Evolutionary conservation across 176 grass and related monocot genomes (phyloP), one percentile per base, ranked within the genome.

Genomic region (sorghum (Sorghum bicolor)): DNA sequence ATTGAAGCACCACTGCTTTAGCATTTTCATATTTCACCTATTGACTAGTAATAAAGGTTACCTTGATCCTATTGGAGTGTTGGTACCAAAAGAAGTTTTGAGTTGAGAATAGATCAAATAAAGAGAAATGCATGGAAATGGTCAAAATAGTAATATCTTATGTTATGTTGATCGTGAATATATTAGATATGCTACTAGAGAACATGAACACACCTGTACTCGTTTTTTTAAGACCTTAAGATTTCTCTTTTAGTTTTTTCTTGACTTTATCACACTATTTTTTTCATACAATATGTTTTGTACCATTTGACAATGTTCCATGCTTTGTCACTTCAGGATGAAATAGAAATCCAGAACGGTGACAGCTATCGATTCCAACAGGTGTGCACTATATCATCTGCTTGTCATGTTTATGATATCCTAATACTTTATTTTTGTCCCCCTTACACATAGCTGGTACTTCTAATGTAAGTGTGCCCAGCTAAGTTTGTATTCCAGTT

Each of bases 271-370:
- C 7, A 19, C 34, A 47, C 7, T 68, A 58, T 60, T 31, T 67
- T 17, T 20, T 34, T 39, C n/a, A 36, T 85, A 37, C 47, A 67
- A 44, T 75, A 20, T 41, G 10, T 84, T 65, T 37, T 77, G 5
- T 82, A 68, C 8, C 29, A 10, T 84, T 10, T 85, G 43, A 80
- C 4, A 87, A 64, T 47, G 60, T 80, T 84, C 17, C 74, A 33
- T 67, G 31, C 58, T 86, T 74, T 83, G 14, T 84, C 5, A 65
- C 32, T 82, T 70, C 91, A 96, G 93, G 92, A 90, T 87, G 96
- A 99, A 92, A 96, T 99, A 95, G 82, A 93, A 77, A 87, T 99
- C 66, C 93, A 96, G 82, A 99, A 96, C 12, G 67, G 87, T 5
- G 96, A 96, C 70, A 79, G 38, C 64, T 99, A 96, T 40, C 88